phyloP scores from a whole-genome alignment of 2,329 filamentous ascomycete genomes.

The Ascochyta koolunga region DNA sequence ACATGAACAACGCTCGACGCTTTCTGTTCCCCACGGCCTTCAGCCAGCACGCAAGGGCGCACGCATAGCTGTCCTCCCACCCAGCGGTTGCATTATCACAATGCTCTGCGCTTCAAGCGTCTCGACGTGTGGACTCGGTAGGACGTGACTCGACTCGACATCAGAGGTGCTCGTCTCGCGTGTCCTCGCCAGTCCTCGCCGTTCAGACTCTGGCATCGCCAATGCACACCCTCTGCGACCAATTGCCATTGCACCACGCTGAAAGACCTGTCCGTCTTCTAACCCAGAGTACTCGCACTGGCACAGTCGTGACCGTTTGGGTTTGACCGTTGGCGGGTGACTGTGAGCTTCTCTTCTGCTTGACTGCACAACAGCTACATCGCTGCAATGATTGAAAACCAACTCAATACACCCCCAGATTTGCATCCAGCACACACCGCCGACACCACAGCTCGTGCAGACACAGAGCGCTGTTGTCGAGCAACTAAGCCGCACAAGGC shows the following conservation, averaged over 20 bases:
- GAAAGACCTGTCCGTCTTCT: neutral
- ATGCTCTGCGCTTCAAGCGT: neutral
- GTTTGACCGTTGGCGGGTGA: neutral
- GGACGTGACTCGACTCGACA: neutral
- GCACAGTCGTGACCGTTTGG: neutral
- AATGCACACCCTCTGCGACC: neutral
- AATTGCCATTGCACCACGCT: too few relatives aligned
- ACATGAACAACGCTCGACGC: neutral
- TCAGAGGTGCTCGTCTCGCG: neutral
- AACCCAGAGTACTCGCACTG: neutral
- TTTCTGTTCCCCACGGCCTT: neutral
- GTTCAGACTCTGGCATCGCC: neutral
- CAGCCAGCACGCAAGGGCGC: neutral
- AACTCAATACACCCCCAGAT: neutral
- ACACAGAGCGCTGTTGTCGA: neutral
- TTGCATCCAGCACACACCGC: neutral
- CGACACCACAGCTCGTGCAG: slow-evolving; percentile 9
- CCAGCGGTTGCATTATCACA: too few relatives aligned
- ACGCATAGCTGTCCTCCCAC: neutral
- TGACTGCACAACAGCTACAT: neutral
- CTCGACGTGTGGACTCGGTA: neutral
- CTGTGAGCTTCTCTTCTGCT: neutral
- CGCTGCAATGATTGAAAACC: neutral
- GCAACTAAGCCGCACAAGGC: neutral
- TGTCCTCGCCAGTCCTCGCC: neutral